Conservation (phyloP, 2,329 filamentous ascomycete genomes). For the Davidsoniella virescens region DNA sequence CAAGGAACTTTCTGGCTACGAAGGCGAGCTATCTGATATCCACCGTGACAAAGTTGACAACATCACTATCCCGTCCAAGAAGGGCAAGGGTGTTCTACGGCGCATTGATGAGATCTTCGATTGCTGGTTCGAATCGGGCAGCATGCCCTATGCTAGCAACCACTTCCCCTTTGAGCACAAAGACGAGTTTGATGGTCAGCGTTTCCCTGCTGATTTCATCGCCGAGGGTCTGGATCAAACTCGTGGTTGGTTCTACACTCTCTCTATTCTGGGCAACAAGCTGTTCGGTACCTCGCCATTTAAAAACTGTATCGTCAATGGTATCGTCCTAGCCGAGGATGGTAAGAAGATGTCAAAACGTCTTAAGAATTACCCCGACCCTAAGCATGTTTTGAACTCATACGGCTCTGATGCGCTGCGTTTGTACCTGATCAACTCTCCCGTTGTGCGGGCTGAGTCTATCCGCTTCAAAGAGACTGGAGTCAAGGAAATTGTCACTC, state of each 20-base stretch:
- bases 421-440: conserved; percentile 19
- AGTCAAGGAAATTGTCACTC: conserved; percentile 17
- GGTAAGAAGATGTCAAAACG: conserved; percentile 20
- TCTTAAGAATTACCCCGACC: conserved; percentile 18
- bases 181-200: conserved; percentile 14
- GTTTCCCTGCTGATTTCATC: conserved; percentile 18
- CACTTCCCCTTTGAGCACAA: conserved; percentile 18
- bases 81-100: conserved; percentile 16
- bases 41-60: conserved; percentile 18
- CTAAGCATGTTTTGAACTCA: conserved; percentile 14
- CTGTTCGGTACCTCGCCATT: conserved; percentile 18
- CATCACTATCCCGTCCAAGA: conserved; percentile 17
- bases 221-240: conserved; percentile 18
- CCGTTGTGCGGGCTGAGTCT: conserved; percentile 17
- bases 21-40: conserved; percentile 15
- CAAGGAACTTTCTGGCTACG: conserved; percentile 16
- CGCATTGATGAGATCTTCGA: conserved; percentile 18
- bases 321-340: conserved; percentile 18
- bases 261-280: conserved; percentile 17
- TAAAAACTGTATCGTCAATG: conserved; percentile 18
- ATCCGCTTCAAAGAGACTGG: conserved; percentile 18
- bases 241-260: conserved; percentile 19
- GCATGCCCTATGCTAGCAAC: conserved; percentile 17
- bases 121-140: conserved; percentile 19
- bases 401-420: conserved; percentile 18